These are phyloP conservation scores for Zygoascus meyerae DNA, from an alignment of 1,139 yeast genomes.

Conservation along the genomic window DNA sequence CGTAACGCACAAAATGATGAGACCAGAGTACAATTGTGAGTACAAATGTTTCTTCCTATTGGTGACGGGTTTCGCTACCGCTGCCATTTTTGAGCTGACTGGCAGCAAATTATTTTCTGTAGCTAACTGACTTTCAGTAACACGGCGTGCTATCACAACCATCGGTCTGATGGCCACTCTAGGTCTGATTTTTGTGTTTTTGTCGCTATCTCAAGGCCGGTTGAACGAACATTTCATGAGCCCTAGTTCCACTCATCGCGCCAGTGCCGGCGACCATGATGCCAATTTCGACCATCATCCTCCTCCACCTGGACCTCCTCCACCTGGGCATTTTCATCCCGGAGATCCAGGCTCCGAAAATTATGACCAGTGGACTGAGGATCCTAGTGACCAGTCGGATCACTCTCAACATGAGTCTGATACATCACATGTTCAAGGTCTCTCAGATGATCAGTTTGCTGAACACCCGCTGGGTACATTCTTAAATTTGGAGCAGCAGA, in stretches of 20 bases:
- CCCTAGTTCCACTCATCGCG: too few relatives aligned
- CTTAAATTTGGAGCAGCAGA: neutral
- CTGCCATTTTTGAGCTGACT: too few relatives aligned
- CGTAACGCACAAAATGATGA: too few relatives aligned
- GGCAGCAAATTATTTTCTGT: too few relatives aligned
- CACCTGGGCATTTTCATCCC: neutral
- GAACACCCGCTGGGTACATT: neutral
- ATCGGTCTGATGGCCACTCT: neutral
- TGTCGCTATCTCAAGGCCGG: neutral
- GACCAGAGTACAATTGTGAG: too few relatives aligned
- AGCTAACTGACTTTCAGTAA: neutral
- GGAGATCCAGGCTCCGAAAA: too few relatives aligned
- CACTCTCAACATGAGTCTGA: neutral
- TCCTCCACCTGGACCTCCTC: neutral
- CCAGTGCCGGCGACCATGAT: neutral
- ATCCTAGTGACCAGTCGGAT: neutral
- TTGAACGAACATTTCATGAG: neutral
- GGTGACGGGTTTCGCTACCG: too few relatives aligned
- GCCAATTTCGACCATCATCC: neutral
- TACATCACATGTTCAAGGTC: neutral
- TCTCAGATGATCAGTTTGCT: constrained; percentile 5
- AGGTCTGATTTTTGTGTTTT: neutral
- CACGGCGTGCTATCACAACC: neutral
- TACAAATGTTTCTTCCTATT: too few relatives aligned
- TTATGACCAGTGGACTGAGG: too few relatives aligned